Base-by-base conservation (phyloP, 2,329 filamentous ascomycete species). In the Aspergillus sclerotialis region DNA sequence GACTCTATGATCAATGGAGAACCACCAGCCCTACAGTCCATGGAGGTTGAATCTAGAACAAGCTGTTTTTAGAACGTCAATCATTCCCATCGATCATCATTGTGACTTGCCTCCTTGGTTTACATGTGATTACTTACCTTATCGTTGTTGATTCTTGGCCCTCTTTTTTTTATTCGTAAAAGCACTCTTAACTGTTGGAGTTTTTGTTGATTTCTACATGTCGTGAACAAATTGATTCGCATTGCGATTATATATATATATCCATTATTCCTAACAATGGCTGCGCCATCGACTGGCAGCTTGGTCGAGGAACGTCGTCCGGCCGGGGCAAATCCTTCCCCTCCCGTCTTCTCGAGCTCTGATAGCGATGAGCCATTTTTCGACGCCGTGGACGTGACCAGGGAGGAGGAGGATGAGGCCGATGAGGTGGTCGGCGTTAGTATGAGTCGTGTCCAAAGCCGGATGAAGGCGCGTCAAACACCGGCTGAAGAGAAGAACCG, bases 401-500 rank as follows among this genome's bases (percentile, higher is more conserved):
- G 59, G 28, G 60, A 61, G 39, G 57, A 53, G 30, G 58, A 60
- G 28, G 60, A 61, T 40, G 57, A 53, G 30, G 58, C 56, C 25
- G 46, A 55, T 36, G 53, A 56, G 9, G 62, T 76, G 21, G 65
- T 80, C 44, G 75, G 74, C 2, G 65, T 80, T 47, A 78, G 75
- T 49, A 77, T 80, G 42, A 67, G 74, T 39, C 65, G 64, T 25
- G 64, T 68, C 27, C 76, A 80, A 52, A 75, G 68, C 32, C 67
- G 70, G 28, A 61, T 79, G 51, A 72, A 67, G 23, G 74, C 73
- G 12, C 69, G 74, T 7, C 64, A 65, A 27, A 79, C 75, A 4
- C 75, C 76, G 1, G 72, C 71, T 7, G 69, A 69, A 13, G 76
- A 78, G 49, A 80, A 78, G 52, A 69, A 64, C n/a, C 70, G 72